Evolutionary conservation across 495 filamentous ascomycete species (phyloP).

Genomic region (Trichocladium antarcticum): DNA sequence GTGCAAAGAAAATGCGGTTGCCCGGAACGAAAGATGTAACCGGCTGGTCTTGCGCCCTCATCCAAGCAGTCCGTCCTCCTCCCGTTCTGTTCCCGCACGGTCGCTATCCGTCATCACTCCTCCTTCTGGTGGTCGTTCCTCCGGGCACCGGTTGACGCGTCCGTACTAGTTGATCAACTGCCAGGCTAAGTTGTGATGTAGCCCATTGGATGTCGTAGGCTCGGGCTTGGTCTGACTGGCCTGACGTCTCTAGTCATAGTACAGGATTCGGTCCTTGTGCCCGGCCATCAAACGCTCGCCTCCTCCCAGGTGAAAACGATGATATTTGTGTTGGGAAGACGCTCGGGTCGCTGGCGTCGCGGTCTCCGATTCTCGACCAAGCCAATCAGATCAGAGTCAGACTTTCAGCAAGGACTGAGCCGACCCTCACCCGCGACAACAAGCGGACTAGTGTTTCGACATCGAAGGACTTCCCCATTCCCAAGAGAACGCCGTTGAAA

Average conservation of each 20-base stretch:
- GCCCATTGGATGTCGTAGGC: background rate
- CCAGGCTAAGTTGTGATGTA: background rate
- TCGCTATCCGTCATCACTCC: background rate
- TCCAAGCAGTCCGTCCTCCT: background rate
- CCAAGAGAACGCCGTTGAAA: slow-evolving; percentile 4
- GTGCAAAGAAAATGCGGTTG: background rate
- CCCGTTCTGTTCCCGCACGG: background rate
- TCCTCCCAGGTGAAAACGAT: slow-evolving; percentile 9
- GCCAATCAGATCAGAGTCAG: background rate
- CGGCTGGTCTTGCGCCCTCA: background rate
- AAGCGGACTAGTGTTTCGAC: slow-evolving; percentile 15
- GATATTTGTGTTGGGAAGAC: slow-evolving; percentile 8
- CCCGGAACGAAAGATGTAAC: too few species aligned
- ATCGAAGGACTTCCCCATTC: slow-evolving; percentile 15
- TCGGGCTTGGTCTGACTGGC: background rate
- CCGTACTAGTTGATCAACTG: background rate
- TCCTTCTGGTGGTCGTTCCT: background rate
- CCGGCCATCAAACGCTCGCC: background rate
- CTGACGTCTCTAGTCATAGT: background rate
- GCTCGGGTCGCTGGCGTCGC: background rate
- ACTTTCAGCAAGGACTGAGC: slow-evolving; percentile 29
- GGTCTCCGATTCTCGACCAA: background rate
- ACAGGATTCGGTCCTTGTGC: background rate
- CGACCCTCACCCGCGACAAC: slow-evolving; percentile 15
- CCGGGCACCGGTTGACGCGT: too few species aligned